Conservation (phyloP, 1,284 basidiomycete species). For the Ustilago loliicola region DNA sequence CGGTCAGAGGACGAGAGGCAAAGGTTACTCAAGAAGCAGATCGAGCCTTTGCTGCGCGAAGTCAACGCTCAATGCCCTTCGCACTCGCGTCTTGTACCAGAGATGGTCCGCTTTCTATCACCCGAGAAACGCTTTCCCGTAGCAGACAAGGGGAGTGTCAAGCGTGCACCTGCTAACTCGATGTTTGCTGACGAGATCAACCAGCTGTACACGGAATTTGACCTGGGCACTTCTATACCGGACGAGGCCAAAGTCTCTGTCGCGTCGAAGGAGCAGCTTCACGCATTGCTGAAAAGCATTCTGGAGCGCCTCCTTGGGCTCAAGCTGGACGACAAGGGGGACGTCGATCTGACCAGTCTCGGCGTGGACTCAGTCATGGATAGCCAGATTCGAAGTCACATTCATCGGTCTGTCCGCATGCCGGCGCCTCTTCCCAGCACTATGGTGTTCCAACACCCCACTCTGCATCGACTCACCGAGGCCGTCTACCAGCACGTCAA, state of each 20-base stretch:
- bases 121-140: conserved; percentile 22
- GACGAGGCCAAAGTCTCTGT: conserved; percentile 24
- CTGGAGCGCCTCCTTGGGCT: conserved; percentile 59
- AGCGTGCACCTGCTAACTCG: conserved; percentile 29
- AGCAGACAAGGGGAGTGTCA: conserved; percentile 49
- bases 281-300: conserved; percentile 19
- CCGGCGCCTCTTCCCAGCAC: conserved; percentile 55
- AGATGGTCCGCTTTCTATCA: conserved; percentile 41
- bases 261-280: conserved; percentile 20
- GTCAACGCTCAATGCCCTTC: conserved; percentile 41
- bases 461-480: conserved; percentile 69
- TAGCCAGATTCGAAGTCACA: conserved; percentile 73
- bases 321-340: conserved; percentile 57
- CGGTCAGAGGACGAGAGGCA: conserved; percentile 21
- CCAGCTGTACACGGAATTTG: conserved; percentile 44
- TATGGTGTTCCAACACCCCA: conserved; percentile 74
- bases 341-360: conserved; percentile 71
- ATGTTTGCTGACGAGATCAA: conserved; percentile 29
- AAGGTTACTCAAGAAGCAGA: conserved; percentile 34
- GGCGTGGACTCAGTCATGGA: conserved; percentile 77
- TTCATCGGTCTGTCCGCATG: conserved; percentile 37
- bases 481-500: conserved; percentile 32
- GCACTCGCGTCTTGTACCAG: conserved; percentile 45
- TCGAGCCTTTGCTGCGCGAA: conserved; percentile 32
- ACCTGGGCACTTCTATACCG: conserved; percentile 32